Percentiles rank a stretch among this genome's conserved stretches.
These are phyloP conservation scores for Rhododendron ferrugineum DNA, from an alignment of 148 eudicot genomes.

Conservation along the genomic window DNA sequence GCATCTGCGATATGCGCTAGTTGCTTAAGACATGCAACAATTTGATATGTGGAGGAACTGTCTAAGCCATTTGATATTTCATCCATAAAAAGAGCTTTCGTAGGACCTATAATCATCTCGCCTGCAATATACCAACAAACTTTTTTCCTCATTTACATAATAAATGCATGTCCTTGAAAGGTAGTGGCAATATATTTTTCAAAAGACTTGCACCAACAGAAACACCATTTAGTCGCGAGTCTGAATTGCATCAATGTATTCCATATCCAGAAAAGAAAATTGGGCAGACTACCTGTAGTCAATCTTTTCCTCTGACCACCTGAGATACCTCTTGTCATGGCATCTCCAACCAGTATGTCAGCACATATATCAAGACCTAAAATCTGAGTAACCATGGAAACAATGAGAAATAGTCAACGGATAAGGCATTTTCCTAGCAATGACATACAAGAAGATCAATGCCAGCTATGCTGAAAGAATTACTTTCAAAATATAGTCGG, in stretches of 20 bases:
- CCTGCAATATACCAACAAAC: slow-evolving; percentile 28
- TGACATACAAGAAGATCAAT: not conserved
- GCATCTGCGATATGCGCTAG: slow-evolving; percentile 64
- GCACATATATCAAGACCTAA: slow-evolving; percentile 78
- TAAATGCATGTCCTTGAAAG: not conserved
- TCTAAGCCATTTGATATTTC: slow-evolving; percentile 92
- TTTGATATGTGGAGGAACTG: slow-evolving; percentile 81
- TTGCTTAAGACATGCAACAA: slow-evolving; percentile 62
- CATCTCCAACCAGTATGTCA: slow-evolving; percentile 64
- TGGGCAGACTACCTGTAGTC: slow-evolving; percentile 47
- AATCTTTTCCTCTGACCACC: slow-evolving; percentile 86
- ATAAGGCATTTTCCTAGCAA: not conserved
- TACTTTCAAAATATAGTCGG: slow-evolving; percentile 82
- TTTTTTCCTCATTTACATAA: not conserved
- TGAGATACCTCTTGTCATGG: slow-evolving; percentile 78
- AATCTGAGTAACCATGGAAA: slow-evolving; percentile 37
- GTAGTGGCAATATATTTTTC: not conserved
- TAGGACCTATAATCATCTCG: slow-evolving; percentile 89
- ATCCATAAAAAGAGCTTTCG: slow-evolving; percentile 73
- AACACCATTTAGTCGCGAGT: not conserved
- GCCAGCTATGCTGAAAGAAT: not conserved
- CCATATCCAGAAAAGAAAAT: not conserved
- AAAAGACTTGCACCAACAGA: not conserved
- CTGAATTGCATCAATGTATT: not conserved
- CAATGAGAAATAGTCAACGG: not conserved